A percentile compares a stretch with the other conserved stretches of the same genome.
Evolutionary conservation across 495 filamentous ascomycete genomes (phyloP).

Genomic region (Hapsidospora chrysogenum): DNA sequence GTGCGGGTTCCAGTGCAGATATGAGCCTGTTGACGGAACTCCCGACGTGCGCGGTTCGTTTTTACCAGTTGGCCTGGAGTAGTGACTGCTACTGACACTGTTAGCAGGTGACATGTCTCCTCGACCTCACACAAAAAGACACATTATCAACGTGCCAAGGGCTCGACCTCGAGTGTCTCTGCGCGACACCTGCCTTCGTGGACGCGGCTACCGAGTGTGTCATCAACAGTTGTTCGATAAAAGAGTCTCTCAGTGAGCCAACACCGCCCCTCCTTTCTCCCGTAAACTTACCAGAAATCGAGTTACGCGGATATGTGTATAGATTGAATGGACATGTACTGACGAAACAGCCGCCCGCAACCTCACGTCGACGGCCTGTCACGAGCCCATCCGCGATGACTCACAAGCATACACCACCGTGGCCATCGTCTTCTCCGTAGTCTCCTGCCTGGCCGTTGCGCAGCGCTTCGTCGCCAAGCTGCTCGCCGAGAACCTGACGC

Average conservation of each 20-base stretch:
- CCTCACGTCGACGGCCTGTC: conserved; percentile 1
- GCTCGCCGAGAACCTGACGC: background rate
- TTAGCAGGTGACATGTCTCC: background rate
- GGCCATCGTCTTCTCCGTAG: conserved; percentile 1
- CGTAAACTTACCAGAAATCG: too few species aligned
- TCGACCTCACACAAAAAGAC: background rate
- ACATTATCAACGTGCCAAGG: background rate
- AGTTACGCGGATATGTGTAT: too few species aligned
- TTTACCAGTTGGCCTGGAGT: background rate
- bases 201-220: background rate
- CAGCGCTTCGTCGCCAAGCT: conserved; percentile 7
- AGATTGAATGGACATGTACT: too few species aligned
- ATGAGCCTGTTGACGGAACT: background rate
- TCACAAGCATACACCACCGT: conserved; percentile 1
- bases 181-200: background rate
- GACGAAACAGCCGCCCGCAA: background rate
- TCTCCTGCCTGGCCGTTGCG: conserved; percentile 5
- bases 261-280: too few species aligned
- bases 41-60: background rate
- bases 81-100: background rate
- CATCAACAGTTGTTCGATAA: background rate
- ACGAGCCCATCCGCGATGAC: background rate
- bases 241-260: background rate
- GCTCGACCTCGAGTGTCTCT: background rate
- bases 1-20: background rate